Base-by-base conservation (phyloP, 2,329 filamentous ascomycete species). In the Epichloe sylvatica region DNA sequence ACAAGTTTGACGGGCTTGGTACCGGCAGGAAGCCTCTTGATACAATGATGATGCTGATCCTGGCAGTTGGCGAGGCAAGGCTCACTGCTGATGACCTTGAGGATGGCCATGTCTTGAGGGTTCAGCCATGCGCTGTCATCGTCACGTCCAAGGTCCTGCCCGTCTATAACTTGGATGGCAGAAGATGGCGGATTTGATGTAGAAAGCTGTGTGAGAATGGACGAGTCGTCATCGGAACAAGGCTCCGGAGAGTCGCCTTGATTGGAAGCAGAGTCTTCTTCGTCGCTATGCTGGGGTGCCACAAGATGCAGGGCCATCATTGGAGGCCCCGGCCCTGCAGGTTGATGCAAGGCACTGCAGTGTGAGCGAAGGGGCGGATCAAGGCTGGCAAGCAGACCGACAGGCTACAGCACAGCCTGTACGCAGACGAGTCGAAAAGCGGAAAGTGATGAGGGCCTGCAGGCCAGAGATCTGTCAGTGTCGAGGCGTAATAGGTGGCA, bases 1-100 rank as follows among this genome's bases (percentile, higher is more conserved):
- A 80, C 65, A 51, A 78, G 68, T 47, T 64, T 61, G 46, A 66
- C 54, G 13, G 65, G 63, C 25, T 57, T 62, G 38, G 63, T 61
- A 33, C 64, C 64, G 42, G 52, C 54, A 25, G 66, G 65, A 5
- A 69, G 61, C 19, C 58, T 58, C 53, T 61, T 67, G 49, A 67
- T 21, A 34, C 49, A 49, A 21, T 51, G 43, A n/a, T 49, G 47
- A 9, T 51, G 46, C 41, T 43, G 46, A 34, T 41, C 38, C 23
- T 23, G 38, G 40, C 45, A 45, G 41, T 48, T 41, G 30, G 45
- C 45, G 46, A 45, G 42, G 46, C 39, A 52, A 42, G 33, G 37
- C 41, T 51, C 50, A 44, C 44, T 38, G 50, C 39, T 51, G 44
- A 55, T 51, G 49, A 51, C 52, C 49, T 55, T 54, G 47, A 60